Conservation (phyloP, 257 asterid genomes). For the Nicotiana otophora region DNA sequence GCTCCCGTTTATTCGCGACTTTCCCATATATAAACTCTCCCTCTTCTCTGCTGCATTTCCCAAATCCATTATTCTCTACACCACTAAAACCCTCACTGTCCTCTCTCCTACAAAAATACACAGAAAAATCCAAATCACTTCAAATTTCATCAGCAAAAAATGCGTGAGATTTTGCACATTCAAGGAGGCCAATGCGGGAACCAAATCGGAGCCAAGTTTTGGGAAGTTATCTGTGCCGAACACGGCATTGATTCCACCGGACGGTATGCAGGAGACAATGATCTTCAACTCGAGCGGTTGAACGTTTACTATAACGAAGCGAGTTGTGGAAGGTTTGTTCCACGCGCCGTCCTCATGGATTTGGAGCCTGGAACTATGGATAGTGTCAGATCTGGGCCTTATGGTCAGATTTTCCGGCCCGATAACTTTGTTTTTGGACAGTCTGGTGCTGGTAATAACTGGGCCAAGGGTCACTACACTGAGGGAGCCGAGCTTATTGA, state of each 20-base stretch:
- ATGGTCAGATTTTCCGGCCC: constrained; percentile 5
- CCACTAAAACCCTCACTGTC: background rate
- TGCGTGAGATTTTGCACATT: constrained; percentile 9
- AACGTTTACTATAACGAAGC: constrained; percentile 15
- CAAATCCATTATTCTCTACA: background rate
- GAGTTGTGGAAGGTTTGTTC: constrained; percentile 17
- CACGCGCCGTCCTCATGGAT: constrained; percentile 13
- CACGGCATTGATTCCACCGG: constrained; percentile 9
- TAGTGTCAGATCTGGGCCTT: constrained; percentile 12
- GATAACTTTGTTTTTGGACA: constrained; percentile 9
- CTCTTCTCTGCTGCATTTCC: background rate
- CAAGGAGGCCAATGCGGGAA: constrained; percentile 12
- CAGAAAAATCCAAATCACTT: background rate
- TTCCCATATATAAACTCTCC: background rate
- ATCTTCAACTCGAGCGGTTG: constrained; percentile 8
- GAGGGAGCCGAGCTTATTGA: constrained; percentile 10
- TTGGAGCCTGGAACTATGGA: constrained; percentile 16
- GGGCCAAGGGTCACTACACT: constrained; percentile 10
- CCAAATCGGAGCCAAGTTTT: constrained; percentile 9
- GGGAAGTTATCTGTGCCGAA: constrained; percentile 11
- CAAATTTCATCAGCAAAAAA: background rate
- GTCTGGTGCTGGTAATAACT: constrained; percentile 8
- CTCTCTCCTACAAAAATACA: too few species aligned
- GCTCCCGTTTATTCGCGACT: background rate
- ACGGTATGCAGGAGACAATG: constrained; percentile 9